A percentile compares a stretch with the other conserved stretches of the same genome.
Conservation (phyloP, 768 basidiomycete genomes). For the Kwoniella bestiolae region DNA sequence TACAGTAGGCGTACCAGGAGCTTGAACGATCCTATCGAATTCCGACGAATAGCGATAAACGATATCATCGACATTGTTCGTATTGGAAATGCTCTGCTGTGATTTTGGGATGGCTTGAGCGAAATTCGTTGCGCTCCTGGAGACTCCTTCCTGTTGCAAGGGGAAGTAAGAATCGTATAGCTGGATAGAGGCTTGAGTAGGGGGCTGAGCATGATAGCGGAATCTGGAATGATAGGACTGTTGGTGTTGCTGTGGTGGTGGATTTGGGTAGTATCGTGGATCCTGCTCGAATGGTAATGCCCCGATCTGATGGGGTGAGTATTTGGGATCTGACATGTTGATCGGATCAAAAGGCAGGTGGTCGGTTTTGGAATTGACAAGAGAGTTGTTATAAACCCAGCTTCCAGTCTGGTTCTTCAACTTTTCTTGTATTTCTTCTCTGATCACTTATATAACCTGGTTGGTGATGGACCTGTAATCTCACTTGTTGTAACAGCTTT, state of each 20-base stretch:
- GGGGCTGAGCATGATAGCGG: slow-evolving; percentile 17
- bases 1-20: slow-evolving; percentile 37
- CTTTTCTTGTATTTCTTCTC: not conserved
- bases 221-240: slow-evolving; percentile 24
- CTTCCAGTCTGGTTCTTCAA: not conserved
- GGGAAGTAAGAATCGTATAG: slow-evolving; percentile 24
- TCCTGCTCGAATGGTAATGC: slow-evolving; percentile 14
- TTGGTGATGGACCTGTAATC: too few species aligned
- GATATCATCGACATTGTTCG: slow-evolving; percentile 37
- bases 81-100: too few species aligned
- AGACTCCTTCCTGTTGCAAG: not conserved
- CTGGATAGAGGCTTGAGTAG: slow-evolving; percentile 11
- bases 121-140: slow-evolving; percentile 2
- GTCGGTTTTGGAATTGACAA: not conserved
- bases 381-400: not conserved
- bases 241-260: not conserved
- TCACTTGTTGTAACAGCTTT: too few species aligned
- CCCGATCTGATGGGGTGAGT: slow-evolving; percentile 21
- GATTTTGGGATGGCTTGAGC: slow-evolving; percentile 1
- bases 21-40: slow-evolving; percentile 17
- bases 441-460: too few species aligned
- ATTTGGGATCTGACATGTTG: slow-evolving; percentile 10
- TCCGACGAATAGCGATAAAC: slow-evolving; percentile 42
- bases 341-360: not conserved
- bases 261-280: not conserved